Conservation (phyloP, 306 rosid species). For the Acacia crassicarpa region DNA sequence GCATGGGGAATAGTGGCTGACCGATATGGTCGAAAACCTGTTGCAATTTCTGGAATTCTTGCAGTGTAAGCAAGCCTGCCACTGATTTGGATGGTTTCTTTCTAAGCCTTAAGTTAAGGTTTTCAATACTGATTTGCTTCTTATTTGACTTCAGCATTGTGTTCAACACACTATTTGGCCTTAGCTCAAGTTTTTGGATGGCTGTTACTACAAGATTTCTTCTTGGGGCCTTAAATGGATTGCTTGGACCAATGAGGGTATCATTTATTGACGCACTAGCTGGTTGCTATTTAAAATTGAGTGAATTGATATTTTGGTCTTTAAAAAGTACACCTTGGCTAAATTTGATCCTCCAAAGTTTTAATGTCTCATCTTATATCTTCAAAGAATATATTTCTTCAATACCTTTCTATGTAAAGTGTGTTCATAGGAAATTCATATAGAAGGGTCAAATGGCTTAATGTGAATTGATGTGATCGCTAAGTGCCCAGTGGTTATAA, state of each 20-base stretch:
- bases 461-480: no score
- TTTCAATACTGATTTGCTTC: background rate
- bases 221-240: slow-evolving; percentile 80
- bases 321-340: no score
- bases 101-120: background rate
- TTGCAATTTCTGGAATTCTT: slow-evolving; percentile 51
- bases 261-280: no score
- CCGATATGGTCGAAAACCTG: slow-evolving; percentile 89
- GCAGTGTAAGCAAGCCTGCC: slow-evolving; percentile 49
- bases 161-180: slow-evolving; percentile 87
- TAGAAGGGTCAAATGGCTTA: no score
- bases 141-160: slow-evolving; percentile 51
- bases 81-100: background rate
- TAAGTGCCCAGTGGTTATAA: no score
- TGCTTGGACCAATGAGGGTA: slow-evolving; percentile 86
- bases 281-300: background rate
- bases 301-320: no score
- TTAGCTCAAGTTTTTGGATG: slow-evolving; percentile 87
- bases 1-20: slow-evolving; percentile 82
- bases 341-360: no score
- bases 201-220: slow-evolving; percentile 74
- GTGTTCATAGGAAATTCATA: no score
- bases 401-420: no score
- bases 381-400: no score
- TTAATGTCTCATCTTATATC: no score